Evolutionary conservation across 1,139 yeast species (phyloP), one percentile per base, ranked within the genome.

Genomic region (Pichiaceae sp.): DNA sequence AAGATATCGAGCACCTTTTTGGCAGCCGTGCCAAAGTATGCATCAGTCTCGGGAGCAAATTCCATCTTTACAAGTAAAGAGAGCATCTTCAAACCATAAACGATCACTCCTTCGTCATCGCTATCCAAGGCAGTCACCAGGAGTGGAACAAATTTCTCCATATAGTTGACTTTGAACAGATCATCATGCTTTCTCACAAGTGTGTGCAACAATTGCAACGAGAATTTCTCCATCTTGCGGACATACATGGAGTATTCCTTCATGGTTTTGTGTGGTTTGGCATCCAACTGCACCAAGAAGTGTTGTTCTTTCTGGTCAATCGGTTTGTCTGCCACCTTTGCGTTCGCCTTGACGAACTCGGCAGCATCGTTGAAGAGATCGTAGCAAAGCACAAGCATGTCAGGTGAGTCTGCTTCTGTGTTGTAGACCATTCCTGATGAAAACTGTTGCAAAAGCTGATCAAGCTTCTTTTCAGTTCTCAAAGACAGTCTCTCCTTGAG

Each of bases 371-470:
- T 59, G 54, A 75, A 77, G 27, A 91, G 64, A 54, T 89, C 91
- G 54, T 74, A 82, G 56, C 95, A 81, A 47, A 91, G 64, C 14
- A 75, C 64, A 36, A 91, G 64, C 34, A 84, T 76, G 16, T 75
- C 78, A 15, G 70, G 66, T 2, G 79, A 64, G 0, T 68, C 56
- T 1, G 86, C 67, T 39, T 75, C 76, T 30, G 70, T 73, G 53
- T 91, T 91, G 46, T 72, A 78, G 48, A 78, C 75, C 40, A 91
- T 62, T 25, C 98, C 99, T 23, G 75, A 61, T 0, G 95, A 71
- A 50, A 80, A 75, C 45, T 95, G 71, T 55, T 85, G 72, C 46
- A 89, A 57, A 29, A 91, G 62, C 49, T 87, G 96, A 47, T 83
- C 91, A 31, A 89, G 63, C 52, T 84, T 86, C 41, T 75, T 75